phyloP scores from a whole-genome alignment of 2,329 filamentous ascomycete species.

The Talaromyces sp. region DNA sequence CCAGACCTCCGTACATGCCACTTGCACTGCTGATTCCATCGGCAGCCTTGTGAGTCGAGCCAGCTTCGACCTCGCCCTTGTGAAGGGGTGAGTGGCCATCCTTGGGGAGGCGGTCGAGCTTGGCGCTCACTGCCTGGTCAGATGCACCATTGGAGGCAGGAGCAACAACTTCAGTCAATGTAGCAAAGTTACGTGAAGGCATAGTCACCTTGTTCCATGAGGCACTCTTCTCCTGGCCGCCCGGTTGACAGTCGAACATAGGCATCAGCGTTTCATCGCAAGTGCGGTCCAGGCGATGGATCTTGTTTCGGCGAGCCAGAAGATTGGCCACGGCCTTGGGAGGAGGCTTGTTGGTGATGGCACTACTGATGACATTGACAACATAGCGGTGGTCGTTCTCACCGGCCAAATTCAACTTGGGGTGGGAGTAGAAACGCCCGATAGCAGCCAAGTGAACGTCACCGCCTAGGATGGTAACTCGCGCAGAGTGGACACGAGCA shows the following conservation, averaged over 20 bases:
- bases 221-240: constrained; percentile 63
- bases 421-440: constrained; percentile 66
- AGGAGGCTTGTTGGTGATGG: constrained; percentile 70
- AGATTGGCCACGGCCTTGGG: constrained; percentile 67
- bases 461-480: constrained; percentile 65
- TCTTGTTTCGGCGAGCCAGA: constrained; percentile 65
- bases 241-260: constrained; percentile 64
- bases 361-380: constrained; percentile 65
- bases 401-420: constrained; percentile 57
- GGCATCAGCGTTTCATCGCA: constrained; percentile 67
- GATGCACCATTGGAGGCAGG: constrained; percentile 26
- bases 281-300: constrained; percentile 64
- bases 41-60: constrained; percentile 76
- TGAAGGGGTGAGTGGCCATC: constrained; percentile 74
- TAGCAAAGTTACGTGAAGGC: constrained; percentile 67
- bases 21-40: constrained; percentile 44
- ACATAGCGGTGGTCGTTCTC: constrained; percentile 66
- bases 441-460: constrained; percentile 67
- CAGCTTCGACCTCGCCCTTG: constrained; percentile 74
- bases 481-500: constrained; percentile 57
- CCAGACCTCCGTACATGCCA: constrained; percentile 45
- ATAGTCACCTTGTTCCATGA: constrained; percentile 83
- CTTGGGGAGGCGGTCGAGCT: constrained; percentile 45
- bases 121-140: constrained; percentile 21
- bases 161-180: constrained; percentile 57